These are phyloP conservation scores for Leptographium galeiforme DNA, from an alignment of 2,329 filamentous ascomycete species.

Conservation along the genomic window DNA sequence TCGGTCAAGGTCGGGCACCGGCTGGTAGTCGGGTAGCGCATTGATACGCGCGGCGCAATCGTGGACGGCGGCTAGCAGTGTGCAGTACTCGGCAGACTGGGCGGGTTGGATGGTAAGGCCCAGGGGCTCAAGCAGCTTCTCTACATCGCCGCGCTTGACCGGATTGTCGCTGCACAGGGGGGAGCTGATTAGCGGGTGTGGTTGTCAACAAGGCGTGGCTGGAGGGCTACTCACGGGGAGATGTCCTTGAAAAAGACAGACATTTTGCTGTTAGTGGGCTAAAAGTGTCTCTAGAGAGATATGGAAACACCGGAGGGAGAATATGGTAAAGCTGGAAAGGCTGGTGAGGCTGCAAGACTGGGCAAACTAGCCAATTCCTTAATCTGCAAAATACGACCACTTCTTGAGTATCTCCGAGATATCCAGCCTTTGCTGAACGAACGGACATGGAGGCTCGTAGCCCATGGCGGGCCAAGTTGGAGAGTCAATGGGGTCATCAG, in stretches of 20 bases:
- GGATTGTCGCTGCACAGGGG: background rate
- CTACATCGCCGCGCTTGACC: background rate
- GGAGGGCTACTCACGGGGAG: background rate
- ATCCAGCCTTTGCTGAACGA: no score
- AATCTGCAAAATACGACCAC: no score
- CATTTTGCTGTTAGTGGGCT: background rate
- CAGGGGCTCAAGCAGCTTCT: background rate
- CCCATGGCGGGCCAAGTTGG: background rate
- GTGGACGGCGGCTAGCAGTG: background rate
- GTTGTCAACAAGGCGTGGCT: background rate
- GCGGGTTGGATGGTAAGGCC: background rate
- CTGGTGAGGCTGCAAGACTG: no score
- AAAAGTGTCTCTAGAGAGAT: background rate
- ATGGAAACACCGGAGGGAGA: background rate
- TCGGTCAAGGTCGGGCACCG: constrained; percentile 8
- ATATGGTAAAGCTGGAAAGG: background rate
- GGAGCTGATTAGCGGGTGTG: background rate
- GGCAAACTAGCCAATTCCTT: no score
- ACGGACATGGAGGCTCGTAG: no score
- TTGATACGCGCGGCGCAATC: constrained; percentile 8
- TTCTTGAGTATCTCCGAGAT: no score
- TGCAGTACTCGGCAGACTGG: background rate
- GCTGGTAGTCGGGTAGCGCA: constrained; percentile 13
- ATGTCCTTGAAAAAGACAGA: background rate
- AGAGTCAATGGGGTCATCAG: background rate